phyloP scores from a whole-genome alignment of 768 basidiomycete genomes.

The Artomyces pyxidatus region DNA sequence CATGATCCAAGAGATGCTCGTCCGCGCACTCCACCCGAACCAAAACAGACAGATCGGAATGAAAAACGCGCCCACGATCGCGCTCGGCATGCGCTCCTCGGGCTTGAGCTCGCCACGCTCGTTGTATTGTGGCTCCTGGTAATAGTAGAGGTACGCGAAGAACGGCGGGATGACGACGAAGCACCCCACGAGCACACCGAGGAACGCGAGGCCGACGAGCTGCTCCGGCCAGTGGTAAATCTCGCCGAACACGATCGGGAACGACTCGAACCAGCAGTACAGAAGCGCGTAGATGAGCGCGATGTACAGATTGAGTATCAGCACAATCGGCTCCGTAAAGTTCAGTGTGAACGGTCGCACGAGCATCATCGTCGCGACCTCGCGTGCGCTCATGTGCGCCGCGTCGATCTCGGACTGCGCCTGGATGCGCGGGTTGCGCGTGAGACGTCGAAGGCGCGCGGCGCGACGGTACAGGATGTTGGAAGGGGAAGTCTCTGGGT shows the following conservation, averaged over 20 bases:
- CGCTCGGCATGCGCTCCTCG: conserved; percentile 24
- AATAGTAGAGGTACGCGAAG: not conserved
- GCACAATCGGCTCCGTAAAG: conserved; percentile 21
- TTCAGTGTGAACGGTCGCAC: conserved; percentile 22
- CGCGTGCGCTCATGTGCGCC: conserved; percentile 10
- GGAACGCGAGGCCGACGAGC: conserved; percentile 22
- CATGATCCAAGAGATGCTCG: conserved; percentile 25
- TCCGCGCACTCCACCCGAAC: conserved; percentile 23
- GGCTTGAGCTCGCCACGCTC: conserved; percentile 6
- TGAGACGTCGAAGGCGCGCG: conserved; percentile 20
- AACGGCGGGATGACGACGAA: not conserved
- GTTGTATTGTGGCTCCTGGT: not conserved
- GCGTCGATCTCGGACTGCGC: conserved; percentile 19
- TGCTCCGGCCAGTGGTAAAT: conserved; percentile 25
- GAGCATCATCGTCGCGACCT: conserved; percentile 18
- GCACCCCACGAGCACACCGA: conserved; percentile 7
- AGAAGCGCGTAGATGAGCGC: conserved; percentile 23
- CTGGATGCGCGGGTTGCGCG: conserved; percentile 19
- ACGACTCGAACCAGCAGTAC: conserved; percentile 25
- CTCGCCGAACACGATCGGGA: conserved; percentile 23
- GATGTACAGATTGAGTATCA: conserved; percentile 22
- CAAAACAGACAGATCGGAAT: conserved; percentile 26
- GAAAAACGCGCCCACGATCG: conserved; percentile 23
- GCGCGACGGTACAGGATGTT: conserved; percentile 12
- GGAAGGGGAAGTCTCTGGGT: conserved; percentile 21